Evolutionary conservation across 176 grass and related monocot genomes (phyloP), one percentile per base, ranked within the genome.

Genomic region (Triticum monococcum): DNA sequence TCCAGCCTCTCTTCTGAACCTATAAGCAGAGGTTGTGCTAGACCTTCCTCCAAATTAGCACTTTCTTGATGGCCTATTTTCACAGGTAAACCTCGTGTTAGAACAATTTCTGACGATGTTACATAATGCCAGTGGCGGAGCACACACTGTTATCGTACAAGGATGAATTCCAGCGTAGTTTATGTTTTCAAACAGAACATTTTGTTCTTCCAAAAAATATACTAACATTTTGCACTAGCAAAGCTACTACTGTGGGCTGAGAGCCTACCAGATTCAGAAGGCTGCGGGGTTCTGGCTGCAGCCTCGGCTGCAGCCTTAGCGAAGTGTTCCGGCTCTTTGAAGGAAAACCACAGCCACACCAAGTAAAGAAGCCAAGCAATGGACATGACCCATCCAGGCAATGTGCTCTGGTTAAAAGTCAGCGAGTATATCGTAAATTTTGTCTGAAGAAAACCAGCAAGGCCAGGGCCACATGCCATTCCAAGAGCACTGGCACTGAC

Each of bases 401-500:
- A 94, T 65, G 97, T 98, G 84, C 90, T 86, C 86, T 91, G 91
- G 82, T 96, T 92, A 85, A 98, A 87, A 77, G 84, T 98, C 45
- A 98, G 40, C 8, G 57, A 79, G 75, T 89, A 94, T 77, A 96
- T 81, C 88, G 86, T 98, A 81, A 98, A 98, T 68, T 94, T 94
- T 30, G 12, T 89, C 80, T 98, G 97, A 67, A 98, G 92, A 63
- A 96, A 89, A 46, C 97, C 97, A 89, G 94, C 97, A 70, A 98
- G 81, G 57, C 90, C 97, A 82, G 97, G 97, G 24, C 97, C 97
- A 81, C 94, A 98, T 85, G 97, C 94, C 97, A 98, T 98, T 38
- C 97, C 97, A 54, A 98, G 92, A 84, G 97, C 97, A 83, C 93
- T 96, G 22, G 97, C 94, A 88, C 93, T 96, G 46, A 98, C 97